Conservation (phyloP, 2,329 filamentous ascomycete species). For the Neofusicoccum cordaticola region DNA sequence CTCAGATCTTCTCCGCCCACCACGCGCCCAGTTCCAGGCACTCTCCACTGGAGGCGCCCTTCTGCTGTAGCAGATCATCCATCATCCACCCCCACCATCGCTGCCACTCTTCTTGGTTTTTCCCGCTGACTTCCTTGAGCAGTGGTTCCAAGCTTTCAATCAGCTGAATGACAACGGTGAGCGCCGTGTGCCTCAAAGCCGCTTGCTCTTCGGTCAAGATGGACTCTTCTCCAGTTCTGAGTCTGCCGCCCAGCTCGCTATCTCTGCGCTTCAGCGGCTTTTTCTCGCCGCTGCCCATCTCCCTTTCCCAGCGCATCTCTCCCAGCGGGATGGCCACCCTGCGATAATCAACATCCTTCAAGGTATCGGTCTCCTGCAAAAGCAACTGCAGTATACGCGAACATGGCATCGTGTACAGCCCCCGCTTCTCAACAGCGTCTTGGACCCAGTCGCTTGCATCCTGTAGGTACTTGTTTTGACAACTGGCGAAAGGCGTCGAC, state of each 20-base stretch:
- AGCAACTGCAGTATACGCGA: slow-evolving; percentile 73
- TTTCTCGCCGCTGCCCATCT: slow-evolving; percentile 44
- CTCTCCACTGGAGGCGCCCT: slow-evolving; percentile 77
- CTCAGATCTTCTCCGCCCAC: slow-evolving; percentile 59
- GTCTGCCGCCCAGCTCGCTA: slow-evolving; percentile 44
- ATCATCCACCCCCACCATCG: slow-evolving; percentile 86
- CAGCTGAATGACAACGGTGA: slow-evolving; percentile 76
- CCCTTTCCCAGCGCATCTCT: slow-evolving; percentile 82
- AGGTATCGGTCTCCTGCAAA: slow-evolving; percentile 71
- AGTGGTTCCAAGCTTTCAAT: slow-evolving; percentile 83
- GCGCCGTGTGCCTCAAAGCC: slow-evolving; percentile 73
- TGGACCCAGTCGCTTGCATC: slow-evolving; percentile 83
- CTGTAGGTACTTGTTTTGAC: slow-evolving; percentile 76
- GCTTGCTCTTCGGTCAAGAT: slow-evolving; percentile 65
- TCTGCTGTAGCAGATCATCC: slow-evolving; percentile 74
- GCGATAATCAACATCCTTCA: slow-evolving; percentile 68
- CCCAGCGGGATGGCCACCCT: slow-evolving; percentile 84
- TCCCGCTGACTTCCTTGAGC: slow-evolving; percentile 76
- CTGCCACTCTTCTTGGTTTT: slow-evolving; percentile 90
- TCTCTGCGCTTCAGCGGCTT: slow-evolving; percentile 51
- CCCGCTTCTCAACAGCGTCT: slow-evolving; percentile 69
- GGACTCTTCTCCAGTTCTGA: slow-evolving; percentile 36
- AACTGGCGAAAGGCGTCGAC: slow-evolving; percentile 76
- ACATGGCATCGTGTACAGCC: slow-evolving; percentile 73
- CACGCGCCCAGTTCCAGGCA: slow-evolving; percentile 69